phyloP scores from a whole-genome alignment of 441 rosid species.

The Populus hybrid region DNA sequence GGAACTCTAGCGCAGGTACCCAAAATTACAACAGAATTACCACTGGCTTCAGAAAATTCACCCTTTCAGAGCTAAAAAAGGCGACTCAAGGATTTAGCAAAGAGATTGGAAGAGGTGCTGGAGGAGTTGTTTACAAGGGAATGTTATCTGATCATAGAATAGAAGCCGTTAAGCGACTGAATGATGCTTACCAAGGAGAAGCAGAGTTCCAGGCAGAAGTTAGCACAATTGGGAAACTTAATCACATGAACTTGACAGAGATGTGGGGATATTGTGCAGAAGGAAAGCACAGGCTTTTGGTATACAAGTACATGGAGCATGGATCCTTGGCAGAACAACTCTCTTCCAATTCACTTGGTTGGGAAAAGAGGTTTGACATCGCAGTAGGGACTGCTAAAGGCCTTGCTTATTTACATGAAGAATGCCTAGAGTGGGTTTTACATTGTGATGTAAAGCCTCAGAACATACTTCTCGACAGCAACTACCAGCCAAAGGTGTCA shows the following conservation, averaged over 20 bases:
- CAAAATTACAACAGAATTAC: constrained; percentile 8
- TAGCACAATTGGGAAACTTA: constrained; percentile 28
- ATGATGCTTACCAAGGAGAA: constrained; percentile 27
- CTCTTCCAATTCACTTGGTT: not conserved
- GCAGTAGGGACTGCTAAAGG: constrained; percentile 32
- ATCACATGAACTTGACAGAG: constrained; percentile 35
- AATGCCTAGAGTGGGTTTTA: constrained; percentile 38
- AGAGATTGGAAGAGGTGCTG: constrained; percentile 36
- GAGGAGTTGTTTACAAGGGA: constrained; percentile 28
- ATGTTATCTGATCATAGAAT: constrained; percentile 16
- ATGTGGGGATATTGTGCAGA: constrained; percentile 38
- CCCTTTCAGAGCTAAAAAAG: constrained; percentile 22
- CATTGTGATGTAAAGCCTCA: constrained; percentile 50
- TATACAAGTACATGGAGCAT: constrained; percentile 28
- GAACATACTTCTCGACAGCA: constrained; percentile 33
- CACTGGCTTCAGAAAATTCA: constrained; percentile 18
- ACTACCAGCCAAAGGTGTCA: constrained; percentile 28
- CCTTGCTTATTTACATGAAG: constrained; percentile 36
- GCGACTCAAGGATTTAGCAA: constrained; percentile 20
- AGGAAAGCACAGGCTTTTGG: constrained; percentile 26
- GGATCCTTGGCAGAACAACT: constrained; percentile 30
- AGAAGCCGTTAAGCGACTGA: constrained; percentile 21
- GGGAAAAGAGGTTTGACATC: constrained; percentile 27
- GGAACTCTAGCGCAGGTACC: not conserved
- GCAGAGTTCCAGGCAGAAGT: constrained; percentile 30